Conservation (phyloP, 768 basidiomycete genomes). For the Macrolepiota dolichaula region DNA sequence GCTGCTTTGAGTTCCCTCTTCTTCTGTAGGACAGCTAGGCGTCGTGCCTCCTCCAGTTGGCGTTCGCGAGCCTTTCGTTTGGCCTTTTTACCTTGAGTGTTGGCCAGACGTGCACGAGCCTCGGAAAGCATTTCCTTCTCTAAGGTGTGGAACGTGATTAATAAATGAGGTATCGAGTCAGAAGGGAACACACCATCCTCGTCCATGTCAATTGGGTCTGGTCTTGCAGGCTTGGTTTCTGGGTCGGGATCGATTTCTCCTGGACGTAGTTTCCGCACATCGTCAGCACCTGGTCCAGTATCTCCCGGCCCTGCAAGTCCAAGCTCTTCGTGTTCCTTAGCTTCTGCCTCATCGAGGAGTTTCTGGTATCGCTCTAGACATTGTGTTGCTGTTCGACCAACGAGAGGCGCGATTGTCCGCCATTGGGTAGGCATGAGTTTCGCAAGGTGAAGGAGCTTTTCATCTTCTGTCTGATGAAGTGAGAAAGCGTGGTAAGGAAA, state of each 20-base stretch:
- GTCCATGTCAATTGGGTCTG: conserved; percentile 99
- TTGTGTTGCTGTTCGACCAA: conserved; percentile 95
- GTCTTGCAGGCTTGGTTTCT: conserved; percentile 95
- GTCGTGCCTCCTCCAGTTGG: conserved; percentile 92
- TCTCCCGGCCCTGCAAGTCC: conserved; percentile 86
- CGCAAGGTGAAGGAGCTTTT: conserved; percentile 95
- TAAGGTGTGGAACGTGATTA: conserved; percentile 24
- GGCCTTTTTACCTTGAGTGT: conserved; percentile 99
- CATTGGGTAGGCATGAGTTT: conserved; percentile 99
- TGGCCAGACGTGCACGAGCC: conserved; percentile 94
- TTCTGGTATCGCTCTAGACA: conserved; percentile 99
- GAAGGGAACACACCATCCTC: conserved; percentile 73
- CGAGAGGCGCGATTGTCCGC: conserved; percentile 98
- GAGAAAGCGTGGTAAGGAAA: conserved; percentile 2
- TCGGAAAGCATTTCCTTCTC: conserved; percentile 99
- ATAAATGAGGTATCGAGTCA: not conserved
- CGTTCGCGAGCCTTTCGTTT: conserved; percentile 98
- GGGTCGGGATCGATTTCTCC: conserved; percentile 99
- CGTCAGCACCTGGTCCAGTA: conserved; percentile 85
- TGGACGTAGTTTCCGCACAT: conserved; percentile 82
- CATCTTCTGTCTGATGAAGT: conserved; percentile 96
- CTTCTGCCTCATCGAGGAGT: conserved; percentile 94
- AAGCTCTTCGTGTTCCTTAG: conserved; percentile 92
- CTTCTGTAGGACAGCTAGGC: conserved; percentile 94
- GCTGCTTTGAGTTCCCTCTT: conserved; percentile 97